Base-by-base conservation (phyloP, 441 rosid species). In the Gossypium gossypioides region DNA sequence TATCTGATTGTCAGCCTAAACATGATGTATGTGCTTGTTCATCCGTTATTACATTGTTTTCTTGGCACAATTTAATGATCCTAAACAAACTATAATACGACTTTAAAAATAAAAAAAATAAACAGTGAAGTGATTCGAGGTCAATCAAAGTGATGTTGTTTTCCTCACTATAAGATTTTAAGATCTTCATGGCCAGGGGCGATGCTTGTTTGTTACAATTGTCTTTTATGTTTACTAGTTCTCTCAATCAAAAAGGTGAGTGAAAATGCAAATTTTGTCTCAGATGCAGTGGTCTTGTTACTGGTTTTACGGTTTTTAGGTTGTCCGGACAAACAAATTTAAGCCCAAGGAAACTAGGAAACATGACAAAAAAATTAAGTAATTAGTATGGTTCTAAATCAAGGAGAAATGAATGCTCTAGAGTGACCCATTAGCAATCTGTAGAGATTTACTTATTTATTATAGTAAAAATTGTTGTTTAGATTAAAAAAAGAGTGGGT, bases 271-370 rank as follows among this genome's bases (percentile, higher is more conserved):
- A 54, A 15, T 54, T 5, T 51, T 51, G 25, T 51, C 72, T 51
- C 48, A 42, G 21, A 16, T 6, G 3, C 44, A 25, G 15, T 9
- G 42, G 44, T 68, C 59, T 51, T 68, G 25, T 68, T 21, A 27
- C 40, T 16, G 59, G 25, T 27, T 68, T 51, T 68, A 18, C 24
- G 4, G 16, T 51, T 68, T 66, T 50, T 29, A 51, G 60, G 58
- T 25, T 48, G 72, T 65, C 52, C 3, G 72, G 16, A 29, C 5
- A 27, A 56, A 29, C 40, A 50, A 27, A 24, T 15, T 68, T 27
- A 67, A 67, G 71, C 27, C 16, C 1, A 22, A 32, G 62, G 50
- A 68, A 68, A 68, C 12, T 68, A 46, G 60, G 59, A 68, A 66
- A 54, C 62, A 57, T 12, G 61, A 22, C 13, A 48, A 32, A 32